These are phyloP conservation scores for Solanum appendiculatum DNA, from an alignment of 257 asterid genomes.

Conservation along the genomic window DNA sequence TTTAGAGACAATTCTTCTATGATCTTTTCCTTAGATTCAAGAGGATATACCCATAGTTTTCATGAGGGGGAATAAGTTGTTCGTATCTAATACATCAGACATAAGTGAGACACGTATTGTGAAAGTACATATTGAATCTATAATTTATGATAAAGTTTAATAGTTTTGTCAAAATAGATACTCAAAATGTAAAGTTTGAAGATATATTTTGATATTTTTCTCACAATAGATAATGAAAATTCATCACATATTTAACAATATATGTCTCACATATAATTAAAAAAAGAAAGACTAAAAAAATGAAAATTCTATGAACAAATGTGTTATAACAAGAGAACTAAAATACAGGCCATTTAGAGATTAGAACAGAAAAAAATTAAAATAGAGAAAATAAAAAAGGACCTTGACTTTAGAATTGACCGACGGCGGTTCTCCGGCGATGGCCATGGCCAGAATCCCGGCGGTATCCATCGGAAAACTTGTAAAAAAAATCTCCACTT, in stretches of 20 bases:
- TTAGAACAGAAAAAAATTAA: not conserved
- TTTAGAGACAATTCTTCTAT: not conserved
- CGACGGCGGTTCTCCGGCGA: not conserved
- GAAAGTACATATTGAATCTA: not conserved
- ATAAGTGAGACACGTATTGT: not conserved
- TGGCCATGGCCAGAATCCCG: not conserved
- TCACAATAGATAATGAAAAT: not conserved
- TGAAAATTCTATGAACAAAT: not conserved
- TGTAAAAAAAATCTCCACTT: not conserved
- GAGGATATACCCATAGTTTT: not conserved
- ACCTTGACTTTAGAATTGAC: not conserved
- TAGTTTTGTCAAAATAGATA: not conserved
- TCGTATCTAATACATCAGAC: not conserved
- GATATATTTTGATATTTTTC: not conserved
- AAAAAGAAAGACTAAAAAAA: not conserved
- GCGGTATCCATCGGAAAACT: not conserved
- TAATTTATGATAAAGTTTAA: not conserved
- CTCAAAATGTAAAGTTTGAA: not conserved
- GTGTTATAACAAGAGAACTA: not conserved
- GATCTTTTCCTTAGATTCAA: not conserved
- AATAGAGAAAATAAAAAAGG: not conserved
- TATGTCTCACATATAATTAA: no score
- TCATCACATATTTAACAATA: not conserved
- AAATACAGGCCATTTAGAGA: not conserved
- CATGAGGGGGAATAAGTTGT: not conserved